Evolutionary conservation across 352 stramenopile genomes (phyloP).

Genomic region (Elongisporangium anandrum): DNA sequence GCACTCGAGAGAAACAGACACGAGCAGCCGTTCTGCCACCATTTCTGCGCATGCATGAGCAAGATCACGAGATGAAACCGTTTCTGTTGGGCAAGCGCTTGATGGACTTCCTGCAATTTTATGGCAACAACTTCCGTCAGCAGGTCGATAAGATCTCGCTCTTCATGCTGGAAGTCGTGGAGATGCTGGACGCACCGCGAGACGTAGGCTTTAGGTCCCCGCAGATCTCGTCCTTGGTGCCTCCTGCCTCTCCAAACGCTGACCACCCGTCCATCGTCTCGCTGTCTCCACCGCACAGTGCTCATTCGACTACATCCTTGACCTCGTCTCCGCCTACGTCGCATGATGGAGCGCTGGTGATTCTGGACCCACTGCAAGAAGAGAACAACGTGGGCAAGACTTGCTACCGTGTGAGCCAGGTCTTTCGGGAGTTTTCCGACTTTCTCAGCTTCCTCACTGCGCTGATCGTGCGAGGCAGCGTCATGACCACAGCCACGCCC

Average conservation of each 20-base stretch:
- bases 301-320: constrained; percentile 8
- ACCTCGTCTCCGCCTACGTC: constrained; percentile 9
- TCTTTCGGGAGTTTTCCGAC: constrained; percentile 79
- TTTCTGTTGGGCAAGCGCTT: constrained; percentile 74
- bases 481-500: constrained; percentile 57
- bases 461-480: constrained; percentile 74
- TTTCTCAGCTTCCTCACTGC: constrained; percentile 78
- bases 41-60: constrained; percentile 24
- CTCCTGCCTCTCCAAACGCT: constrained; percentile 1
- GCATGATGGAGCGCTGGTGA: constrained; percentile 47
- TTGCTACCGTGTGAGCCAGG: constrained; percentile 82
- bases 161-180: constrained; percentile 21
- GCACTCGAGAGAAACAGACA: constrained; percentile 12
- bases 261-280: background rate
- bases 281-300: constrained; percentile 13
- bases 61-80: constrained; percentile 31
- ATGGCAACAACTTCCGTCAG: constrained; percentile 77
- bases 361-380: constrained; percentile 64
- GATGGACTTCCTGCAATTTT: constrained; percentile 84
- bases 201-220: background rate
- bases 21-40: constrained; percentile 32
- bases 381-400: constrained; percentile 83
- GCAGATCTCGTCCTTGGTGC: constrained; percentile 6
- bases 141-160: constrained; percentile 62
- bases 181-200: constrained; percentile 1